These are phyloP conservation scores for Musa itinerans DNA, from an alignment of 176 grass and related monocot genomes.

Conservation along the genomic window DNA sequence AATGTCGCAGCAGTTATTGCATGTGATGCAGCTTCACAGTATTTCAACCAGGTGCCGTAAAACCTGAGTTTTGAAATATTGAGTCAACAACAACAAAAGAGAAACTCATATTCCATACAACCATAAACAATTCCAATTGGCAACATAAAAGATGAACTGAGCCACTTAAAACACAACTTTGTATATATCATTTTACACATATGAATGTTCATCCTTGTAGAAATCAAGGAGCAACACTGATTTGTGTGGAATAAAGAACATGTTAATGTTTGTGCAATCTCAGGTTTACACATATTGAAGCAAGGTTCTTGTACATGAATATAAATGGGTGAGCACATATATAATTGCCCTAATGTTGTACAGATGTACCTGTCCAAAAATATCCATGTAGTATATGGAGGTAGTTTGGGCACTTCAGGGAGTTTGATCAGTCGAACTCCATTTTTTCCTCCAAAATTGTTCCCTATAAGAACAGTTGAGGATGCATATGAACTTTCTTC, in stretches of 20 bases:
- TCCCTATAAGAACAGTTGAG: conserved; percentile 42
- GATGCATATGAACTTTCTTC: conserved; percentile 53
- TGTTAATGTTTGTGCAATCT: neutral
- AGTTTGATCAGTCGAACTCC: conserved; percentile 54
- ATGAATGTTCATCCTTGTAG: neutral
- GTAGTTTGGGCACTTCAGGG: conserved; percentile 40
- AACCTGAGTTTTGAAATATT: neutral
- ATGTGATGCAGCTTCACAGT: neutral
- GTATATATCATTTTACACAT: neutral
- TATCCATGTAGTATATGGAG: conserved; percentile 84
- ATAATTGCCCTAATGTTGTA: conserved; percentile 3
- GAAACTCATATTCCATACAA: neutral
- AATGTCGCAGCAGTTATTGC: neutral
- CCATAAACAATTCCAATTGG: neutral
- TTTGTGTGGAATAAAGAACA: neutral
- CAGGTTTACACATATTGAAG: neutral
- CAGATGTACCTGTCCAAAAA: conserved; percentile 76
- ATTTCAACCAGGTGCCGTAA: no score
- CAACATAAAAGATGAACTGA: neutral
- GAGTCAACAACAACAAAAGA: neutral
- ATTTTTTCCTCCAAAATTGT: conserved; percentile 50
- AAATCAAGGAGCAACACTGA: neutral
- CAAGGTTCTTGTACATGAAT: neutral
- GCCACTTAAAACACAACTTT: neutral
- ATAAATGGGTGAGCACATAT: neutral